These are phyloP conservation scores for Emmonsia crescens DNA, from an alignment of 2,329 filamentous ascomycete species.

Conservation along the genomic window DNA sequence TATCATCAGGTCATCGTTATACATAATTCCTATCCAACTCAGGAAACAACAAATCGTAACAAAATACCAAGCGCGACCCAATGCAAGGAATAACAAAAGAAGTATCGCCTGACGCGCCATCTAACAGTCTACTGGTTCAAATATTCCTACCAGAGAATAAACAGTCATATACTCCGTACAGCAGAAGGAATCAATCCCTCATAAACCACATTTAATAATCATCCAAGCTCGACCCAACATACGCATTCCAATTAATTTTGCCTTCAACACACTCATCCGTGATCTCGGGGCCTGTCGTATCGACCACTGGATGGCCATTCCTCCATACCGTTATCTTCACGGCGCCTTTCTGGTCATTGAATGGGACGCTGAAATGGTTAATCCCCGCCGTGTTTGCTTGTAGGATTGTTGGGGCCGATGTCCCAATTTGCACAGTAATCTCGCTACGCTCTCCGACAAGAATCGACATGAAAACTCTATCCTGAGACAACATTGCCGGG, in stretches of 20 bases:
- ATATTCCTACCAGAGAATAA: neutral
- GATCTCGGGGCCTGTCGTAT: conserved; percentile 21
- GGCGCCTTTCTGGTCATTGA: conserved; percentile 20
- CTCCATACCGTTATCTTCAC: conserved; percentile 21
- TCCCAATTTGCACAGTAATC: conserved; percentile 22
- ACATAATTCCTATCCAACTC: no score
- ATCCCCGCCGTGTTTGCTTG: conserved; percentile 17
- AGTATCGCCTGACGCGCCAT: no score
- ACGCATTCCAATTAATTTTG: conserved; percentile 27
- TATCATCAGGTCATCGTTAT: no score
- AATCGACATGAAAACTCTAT: conserved; percentile 23
- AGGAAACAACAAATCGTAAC: no score
- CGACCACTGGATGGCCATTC: conserved; percentile 14
- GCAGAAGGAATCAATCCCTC: neutral
- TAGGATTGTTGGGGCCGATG: conserved; percentile 14
- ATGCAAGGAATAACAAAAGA: no score
- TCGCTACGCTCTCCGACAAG: conserved; percentile 19
- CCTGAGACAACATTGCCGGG: conserved; percentile 21
- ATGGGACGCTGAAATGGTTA: conserved; percentile 25
- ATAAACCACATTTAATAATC: neutral
- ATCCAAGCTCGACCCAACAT: conserved; percentile 21
- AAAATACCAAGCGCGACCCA: no score
- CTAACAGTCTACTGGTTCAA: neutral
- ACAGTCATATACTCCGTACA: neutral
- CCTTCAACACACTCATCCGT: conserved; percentile 20